A percentile compares a stretch with the other conserved stretches of the same genome.
These are phyloP conservation scores for Suzukiozyma palmioleophila DNA, from an alignment of 1,139 yeast species.

Conservation along the genomic window DNA sequence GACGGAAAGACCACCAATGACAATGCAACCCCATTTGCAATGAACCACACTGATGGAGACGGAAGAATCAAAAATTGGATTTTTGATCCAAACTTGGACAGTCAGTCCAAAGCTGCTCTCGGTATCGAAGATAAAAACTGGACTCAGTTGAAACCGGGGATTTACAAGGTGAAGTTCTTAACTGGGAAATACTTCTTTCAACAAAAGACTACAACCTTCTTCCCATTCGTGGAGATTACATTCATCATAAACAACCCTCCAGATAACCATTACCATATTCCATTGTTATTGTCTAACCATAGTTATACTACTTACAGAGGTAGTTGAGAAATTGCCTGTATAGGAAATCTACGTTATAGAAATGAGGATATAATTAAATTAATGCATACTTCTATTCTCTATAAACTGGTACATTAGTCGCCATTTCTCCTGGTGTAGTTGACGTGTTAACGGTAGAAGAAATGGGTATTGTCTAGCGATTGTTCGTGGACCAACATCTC, in stretches of 20 bases:
- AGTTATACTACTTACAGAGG: constrained; percentile 91
- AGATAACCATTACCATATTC: constrained; percentile 82
- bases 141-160: constrained; percentile 49
- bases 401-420: too few species aligned
- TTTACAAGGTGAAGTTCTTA: constrained; percentile 70
- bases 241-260: constrained; percentile 65
- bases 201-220: constrained; percentile 47
- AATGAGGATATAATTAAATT: too few species aligned
- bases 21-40: constrained; percentile 46
- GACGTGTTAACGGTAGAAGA: constrained; percentile 31
- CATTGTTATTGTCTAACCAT: constrained; percentile 73
- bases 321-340: constrained; percentile 27
- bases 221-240: constrained; percentile 78
- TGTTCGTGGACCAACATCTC: constrained; percentile 55
- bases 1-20: constrained; percentile 20
- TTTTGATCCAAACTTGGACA: constrained; percentile 32
- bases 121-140: constrained; percentile 38
- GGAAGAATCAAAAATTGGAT: constrained; percentile 76
- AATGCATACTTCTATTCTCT: too few species aligned
- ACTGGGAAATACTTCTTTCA: constrained; percentile 61
- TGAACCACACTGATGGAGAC: constrained; percentile 66
- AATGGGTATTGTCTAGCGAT: constrained; percentile 50
- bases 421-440: too few species aligned
- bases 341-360: too few species aligned
- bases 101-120: constrained; percentile 9